Evolutionary conservation across 176 grass and related monocot species (phyloP), one percentile per base, ranked within the genome.

Genomic region (Dactylis glomerata): DNA sequence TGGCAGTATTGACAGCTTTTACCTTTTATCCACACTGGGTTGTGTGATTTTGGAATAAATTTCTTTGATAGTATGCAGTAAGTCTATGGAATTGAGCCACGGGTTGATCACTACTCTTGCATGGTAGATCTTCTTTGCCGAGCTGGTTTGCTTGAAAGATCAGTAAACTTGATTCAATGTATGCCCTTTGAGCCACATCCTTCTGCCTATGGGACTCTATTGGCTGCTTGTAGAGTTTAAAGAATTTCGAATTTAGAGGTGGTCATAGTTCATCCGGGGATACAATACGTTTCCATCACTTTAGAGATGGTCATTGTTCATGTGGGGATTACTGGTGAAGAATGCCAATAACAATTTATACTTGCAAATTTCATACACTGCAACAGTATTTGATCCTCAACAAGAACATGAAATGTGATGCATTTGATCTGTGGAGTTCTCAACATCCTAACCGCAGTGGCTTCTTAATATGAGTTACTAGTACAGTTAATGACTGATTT

Each of bases 291-390:
- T 94, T 94, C 82, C 92, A 94, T 77, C 89, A 91, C 75, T 94
- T 94, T 72, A 91, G 81, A 81, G 81, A 75, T 34, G 92, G 92
- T 2, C 50, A 52, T 69, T 94, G 92, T 81, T 94, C 89, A 42
- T 94, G 92, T 9, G 81, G 84, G 5, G 92, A 89, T 94, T 94
- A 94, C 66, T 94, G 89, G 92, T 94, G 68, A 94, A 91, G 14
- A 86, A 54, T 45, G 19, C 19, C 8, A 3, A 37, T 64, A 74
- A 46, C 51, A 78, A 20, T 75, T 36, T 82, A 58, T 8, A 55
- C 69, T 47, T 33, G 16, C 13, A 83, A 13, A n/a, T 65, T 69
- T 38, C 22, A 14, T 26, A 71, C 40, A 8, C 27, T 76, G 49
- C 76, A 81, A 38, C 47, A 38, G 1, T 45, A n/a, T 44, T 50